phyloP scores from a whole-genome alignment of 2,329 filamentous ascomycete genomes.

The Alternaria dauci region DNA sequence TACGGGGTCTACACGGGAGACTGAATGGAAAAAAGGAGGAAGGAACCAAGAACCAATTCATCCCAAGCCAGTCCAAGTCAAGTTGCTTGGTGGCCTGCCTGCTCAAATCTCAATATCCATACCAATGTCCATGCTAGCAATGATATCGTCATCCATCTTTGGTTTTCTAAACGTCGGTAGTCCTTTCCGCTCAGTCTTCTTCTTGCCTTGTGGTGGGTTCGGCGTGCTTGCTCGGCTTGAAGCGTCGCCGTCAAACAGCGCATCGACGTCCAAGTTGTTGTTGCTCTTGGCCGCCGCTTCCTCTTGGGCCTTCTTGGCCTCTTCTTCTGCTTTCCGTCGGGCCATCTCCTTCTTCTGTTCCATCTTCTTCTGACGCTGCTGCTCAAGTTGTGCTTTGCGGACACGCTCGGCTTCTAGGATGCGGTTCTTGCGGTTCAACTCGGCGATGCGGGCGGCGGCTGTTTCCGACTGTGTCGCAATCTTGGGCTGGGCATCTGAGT shows the following conservation, averaged over 20 bases:
- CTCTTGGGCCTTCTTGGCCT: conserved; percentile 56
- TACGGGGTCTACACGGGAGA: not conserved
- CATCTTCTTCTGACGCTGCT: conserved; percentile 58
- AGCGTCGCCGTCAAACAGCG: conserved; percentile 57
- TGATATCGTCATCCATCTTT: conserved; percentile 90
- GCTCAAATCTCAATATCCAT: conserved; percentile 86
- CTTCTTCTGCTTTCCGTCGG: conserved; percentile 57
- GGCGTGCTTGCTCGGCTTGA: conserved; percentile 52
- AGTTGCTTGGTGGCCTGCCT: too few species aligned
- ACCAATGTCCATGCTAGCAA: conserved; percentile 85
- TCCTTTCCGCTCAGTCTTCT: conserved; percentile 63
- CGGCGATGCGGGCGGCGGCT: conserved; percentile 83
- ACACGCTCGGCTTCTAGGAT: conserved; percentile 86
- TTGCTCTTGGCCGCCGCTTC: conserved; percentile 39
- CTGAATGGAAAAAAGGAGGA: not conserved
- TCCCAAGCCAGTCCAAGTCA: not conserved
- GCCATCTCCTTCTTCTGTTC: conserved; percentile 56
- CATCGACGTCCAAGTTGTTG: conserved; percentile 52
- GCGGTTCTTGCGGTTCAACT: conserved; percentile 85
- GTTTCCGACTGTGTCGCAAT: conserved; percentile 63
- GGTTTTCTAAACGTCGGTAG: conserved; percentile 76
- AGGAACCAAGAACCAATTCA: not conserved
- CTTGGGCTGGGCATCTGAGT: conserved; percentile 66
- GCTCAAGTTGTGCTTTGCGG: conserved; percentile 87
- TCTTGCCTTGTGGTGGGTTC: conserved; percentile 62